phyloP scores from a whole-genome alignment of 257 asterid species.

The Penstemon newberryi region DNA sequence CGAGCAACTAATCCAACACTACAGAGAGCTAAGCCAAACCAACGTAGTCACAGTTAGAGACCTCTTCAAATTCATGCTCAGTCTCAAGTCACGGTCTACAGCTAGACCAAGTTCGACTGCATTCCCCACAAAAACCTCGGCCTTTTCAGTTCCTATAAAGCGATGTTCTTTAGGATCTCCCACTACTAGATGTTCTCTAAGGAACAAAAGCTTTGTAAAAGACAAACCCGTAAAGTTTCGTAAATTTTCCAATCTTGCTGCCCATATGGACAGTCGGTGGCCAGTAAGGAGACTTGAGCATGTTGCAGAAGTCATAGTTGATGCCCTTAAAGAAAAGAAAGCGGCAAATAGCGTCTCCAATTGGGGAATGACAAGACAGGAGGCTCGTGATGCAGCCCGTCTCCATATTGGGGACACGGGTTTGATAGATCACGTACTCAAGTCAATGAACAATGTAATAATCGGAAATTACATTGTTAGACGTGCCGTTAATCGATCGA shows the following conservation, averaged over 20 bases:
- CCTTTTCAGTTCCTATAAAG: slow-evolving; percentile 16
- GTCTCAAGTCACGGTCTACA: slow-evolving; percentile 42
- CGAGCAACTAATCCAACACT: slow-evolving; percentile 50
- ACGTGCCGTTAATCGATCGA: slow-evolving; percentile 60
- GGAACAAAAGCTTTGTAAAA: slow-evolving; percentile 34
- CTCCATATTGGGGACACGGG: slow-evolving; percentile 90
- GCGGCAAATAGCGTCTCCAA: slow-evolving; percentile 30
- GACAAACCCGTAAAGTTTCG: slow-evolving; percentile 49
- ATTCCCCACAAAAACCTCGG: slow-evolving; percentile 5
- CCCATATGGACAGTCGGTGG: slow-evolving; percentile 85
- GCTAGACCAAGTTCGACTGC: slow-evolving; percentile 22
- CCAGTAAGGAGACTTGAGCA: slow-evolving; percentile 76
- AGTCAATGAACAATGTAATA: slow-evolving; percentile 77
- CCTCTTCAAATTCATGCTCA: slow-evolving; percentile 69
- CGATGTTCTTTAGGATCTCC: slow-evolving; percentile 33
- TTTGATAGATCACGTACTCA: slow-evolving; percentile 78
- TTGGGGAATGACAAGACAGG: slow-evolving; percentile 86
- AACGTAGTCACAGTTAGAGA: slow-evolving; percentile 57
- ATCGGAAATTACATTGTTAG: slow-evolving; percentile 59
- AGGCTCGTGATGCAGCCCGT: slow-evolving; percentile 95
- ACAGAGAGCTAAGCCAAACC: slow-evolving; percentile 59
- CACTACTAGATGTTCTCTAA: slow-evolving; percentile 28
- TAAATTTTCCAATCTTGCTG: slow-evolving; percentile 67
- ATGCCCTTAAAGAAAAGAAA: slow-evolving; percentile 69
- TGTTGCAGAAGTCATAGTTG: slow-evolving; percentile 81